Conservation (phyloP, 2,329 filamentous ascomycete genomes). For the Fusarium xylarioides region DNA sequence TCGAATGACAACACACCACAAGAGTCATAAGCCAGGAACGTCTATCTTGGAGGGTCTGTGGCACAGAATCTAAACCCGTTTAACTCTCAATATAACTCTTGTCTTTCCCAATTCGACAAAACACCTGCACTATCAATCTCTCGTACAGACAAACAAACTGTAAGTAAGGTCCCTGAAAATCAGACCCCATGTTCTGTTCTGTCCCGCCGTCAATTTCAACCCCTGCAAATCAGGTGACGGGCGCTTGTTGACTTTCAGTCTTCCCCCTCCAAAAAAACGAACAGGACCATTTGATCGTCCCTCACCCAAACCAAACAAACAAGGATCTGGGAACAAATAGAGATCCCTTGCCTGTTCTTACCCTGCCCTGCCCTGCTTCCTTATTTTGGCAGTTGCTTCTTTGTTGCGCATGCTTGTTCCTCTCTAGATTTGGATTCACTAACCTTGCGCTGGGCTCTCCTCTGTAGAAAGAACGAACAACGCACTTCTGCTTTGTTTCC, state of each 20-base stretch:
- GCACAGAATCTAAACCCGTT: slow-evolving; percentile 8
- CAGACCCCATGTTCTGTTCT: slow-evolving; percentile 16
- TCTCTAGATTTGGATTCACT: slow-evolving; percentile 20
- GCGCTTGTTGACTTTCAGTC: slow-evolving; percentile 40
- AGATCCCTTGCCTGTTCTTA: not conserved
- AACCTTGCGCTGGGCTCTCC: slow-evolving; percentile 22
- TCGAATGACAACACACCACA: slow-evolving; percentile 37
- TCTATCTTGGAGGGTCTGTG: slow-evolving; percentile 7
- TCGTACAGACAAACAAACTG: not conserved
- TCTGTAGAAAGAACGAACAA: slow-evolving; percentile 41
- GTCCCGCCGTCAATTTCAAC: slow-evolving; percentile 14
- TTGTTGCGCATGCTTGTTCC: slow-evolving; percentile 31
- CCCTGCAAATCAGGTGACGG: slow-evolving; percentile 43
- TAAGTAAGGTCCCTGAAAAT: not conserved
- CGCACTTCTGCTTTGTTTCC: slow-evolving; percentile 38
- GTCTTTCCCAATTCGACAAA: slow-evolving; percentile 7
- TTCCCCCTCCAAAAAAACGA: slow-evolving; percentile 38
- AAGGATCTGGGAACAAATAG: slow-evolving; percentile 36
- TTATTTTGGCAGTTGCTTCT: slow-evolving; percentile 14
- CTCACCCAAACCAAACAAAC: slow-evolving; percentile 36
- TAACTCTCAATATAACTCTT: slow-evolving; percentile 9
- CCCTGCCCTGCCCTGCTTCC: slow-evolving; percentile 12
- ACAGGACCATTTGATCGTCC: slow-evolving; percentile 19
- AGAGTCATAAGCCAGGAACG: slow-evolving; percentile 3
- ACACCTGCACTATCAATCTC: not conserved